Base-by-base conservation (phyloP, 495 filamentous ascomycete genomes). In the Astrocystis sublimbata region DNA sequence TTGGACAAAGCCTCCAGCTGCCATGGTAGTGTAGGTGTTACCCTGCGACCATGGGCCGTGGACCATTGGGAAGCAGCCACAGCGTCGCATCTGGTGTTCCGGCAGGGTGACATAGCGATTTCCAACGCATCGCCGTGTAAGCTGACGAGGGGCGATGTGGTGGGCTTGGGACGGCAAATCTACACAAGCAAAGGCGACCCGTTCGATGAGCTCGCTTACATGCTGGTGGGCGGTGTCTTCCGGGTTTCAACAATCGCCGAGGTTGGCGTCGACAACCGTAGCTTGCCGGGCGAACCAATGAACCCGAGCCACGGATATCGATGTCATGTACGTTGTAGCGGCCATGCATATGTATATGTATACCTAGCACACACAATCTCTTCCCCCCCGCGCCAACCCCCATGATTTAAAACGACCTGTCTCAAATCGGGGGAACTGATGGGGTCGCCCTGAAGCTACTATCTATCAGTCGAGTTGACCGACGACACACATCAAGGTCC, bases 41-140 rank as follows among this genome's bases (percentile, higher is more conserved):
- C 47, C 40, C 36, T 65, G 58, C 63, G 64, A 70, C 62, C 64
- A n/a, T n/a, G n/a, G n/a, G n/a, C n/a, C n/a, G n/a, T n/a, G n/a
- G n/a, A n/a, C n/a, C n/a, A 61, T 63, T 63, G 68, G 68, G 64
- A 62, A 45, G 62, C 61, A 70, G 70, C 70, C 70, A 72, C 68
- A 72, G 60, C 40, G 70, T 72, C 43, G 61, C 50, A 72, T 72
- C 64, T 68, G 65, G 50, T 63, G 65, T 66, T 53, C 67, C 65
- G 30, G 60, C 61, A 68, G 65, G 60, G 69, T 68, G 35, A 66
- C 61, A 70, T 62, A 61, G 64, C 66, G 55, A 64, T 65, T 62
- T 45, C 62, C 67, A 71, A 67, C 67, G 69, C 67, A 67, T 67
- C 62, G 66, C 56, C 56, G 47, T 26, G 40, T 61, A 61, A 62